A percentile compares a stretch with the other conserved stretches of the same genome.
Conservation (phyloP, 129 eudicot genomes). For the Deinandra increscens region DNA sequence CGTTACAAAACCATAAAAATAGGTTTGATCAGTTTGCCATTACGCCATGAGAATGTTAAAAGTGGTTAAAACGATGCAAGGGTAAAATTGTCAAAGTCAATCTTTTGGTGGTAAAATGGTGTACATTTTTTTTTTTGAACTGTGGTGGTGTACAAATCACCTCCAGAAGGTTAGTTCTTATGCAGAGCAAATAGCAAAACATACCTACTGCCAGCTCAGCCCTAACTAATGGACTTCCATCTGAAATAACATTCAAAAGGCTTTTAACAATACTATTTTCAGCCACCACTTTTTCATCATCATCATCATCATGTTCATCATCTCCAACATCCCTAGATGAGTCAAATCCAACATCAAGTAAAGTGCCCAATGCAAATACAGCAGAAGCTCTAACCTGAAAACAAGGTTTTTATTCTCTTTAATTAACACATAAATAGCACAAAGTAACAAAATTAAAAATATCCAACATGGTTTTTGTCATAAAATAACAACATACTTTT, state of each 20-base stretch:
- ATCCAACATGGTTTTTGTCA: background rate
- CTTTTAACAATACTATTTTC: conserved; percentile 71
- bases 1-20: background rate
- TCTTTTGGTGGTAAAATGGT: background rate
- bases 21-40: background rate
- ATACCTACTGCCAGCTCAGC: conserved; percentile 96
- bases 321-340: conserved; percentile 76
- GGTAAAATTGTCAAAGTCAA: background rate
- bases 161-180: background rate
- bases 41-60: background rate
- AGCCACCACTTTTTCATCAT: conserved; percentile 83
- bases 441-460: background rate
- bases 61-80: background rate
- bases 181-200: conserved; percentile 22
- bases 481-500: background rate
- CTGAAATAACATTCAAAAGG: conserved; percentile 81
- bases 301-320: conserved; percentile 73
- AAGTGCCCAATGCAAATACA: conserved; percentile 85
- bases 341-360: conserved; percentile 87
- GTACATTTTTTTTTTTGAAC: too few species aligned
- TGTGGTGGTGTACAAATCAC: background rate
- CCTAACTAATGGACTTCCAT: conserved; percentile 95
- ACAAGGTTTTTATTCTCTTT: background rate
- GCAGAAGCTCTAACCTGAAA: conserved; percentile 96
- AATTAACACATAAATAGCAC: background rate